A percentile compares a stretch with the other conserved stretches of the same genome.
phyloP scores from a whole-genome alignment of 2,329 filamentous ascomycete species.

The Trematosphaeria pertusa region DNA sequence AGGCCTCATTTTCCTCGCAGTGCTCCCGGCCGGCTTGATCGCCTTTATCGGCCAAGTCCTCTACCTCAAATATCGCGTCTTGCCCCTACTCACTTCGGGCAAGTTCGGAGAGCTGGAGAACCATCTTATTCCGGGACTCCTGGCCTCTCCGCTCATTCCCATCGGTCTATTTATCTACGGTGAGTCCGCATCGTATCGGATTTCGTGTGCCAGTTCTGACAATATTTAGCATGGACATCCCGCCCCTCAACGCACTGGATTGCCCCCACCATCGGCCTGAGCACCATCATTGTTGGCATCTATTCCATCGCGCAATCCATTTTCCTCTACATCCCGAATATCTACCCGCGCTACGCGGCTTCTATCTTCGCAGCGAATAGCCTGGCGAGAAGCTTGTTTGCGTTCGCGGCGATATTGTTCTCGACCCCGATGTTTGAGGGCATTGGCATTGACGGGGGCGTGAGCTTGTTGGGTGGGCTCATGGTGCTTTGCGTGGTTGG shows the following conservation, averaged over 20 bases:
- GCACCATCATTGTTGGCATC: slow-evolving; percentile 53
- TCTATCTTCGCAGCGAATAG: slow-evolving; percentile 68
- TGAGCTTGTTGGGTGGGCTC: slow-evolving; percentile 61
- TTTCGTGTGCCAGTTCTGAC: too few relatives aligned
- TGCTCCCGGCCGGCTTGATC: slow-evolving; percentile 73
- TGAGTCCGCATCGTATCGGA: too few relatives aligned
- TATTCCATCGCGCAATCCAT: slow-evolving; percentile 54
- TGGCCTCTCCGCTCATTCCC: slow-evolving; percentile 62
- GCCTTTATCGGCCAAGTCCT: slow-evolving; percentile 70
- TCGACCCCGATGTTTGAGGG: slow-evolving; percentile 64
- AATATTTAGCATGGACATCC: slow-evolving; percentile 70
- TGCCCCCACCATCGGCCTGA: slow-evolving; percentile 60
- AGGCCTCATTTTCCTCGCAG: slow-evolving; percentile 82
- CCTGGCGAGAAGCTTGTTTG: slow-evolving; percentile 62
- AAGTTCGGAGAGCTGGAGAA: slow-evolving; percentile 73
- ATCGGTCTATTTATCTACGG: slow-evolving; percentile 69
- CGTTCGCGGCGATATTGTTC: slow-evolving; percentile 66
- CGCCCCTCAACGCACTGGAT: slow-evolving; percentile 67
- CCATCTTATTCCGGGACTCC: slow-evolving; percentile 74
- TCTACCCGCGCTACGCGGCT: slow-evolving; percentile 58
- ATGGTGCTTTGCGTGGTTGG: slow-evolving; percentile 55
- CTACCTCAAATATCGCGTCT: slow-evolving; percentile 80
- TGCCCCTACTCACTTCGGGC: slow-evolving; percentile 64
- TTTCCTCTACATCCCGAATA: slow-evolving; percentile 69
- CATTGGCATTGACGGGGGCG: slow-evolving; percentile 64